Conservation (phyloP, 805 yeast genomes). For the Brettanomyces naardenensis region DNA sequence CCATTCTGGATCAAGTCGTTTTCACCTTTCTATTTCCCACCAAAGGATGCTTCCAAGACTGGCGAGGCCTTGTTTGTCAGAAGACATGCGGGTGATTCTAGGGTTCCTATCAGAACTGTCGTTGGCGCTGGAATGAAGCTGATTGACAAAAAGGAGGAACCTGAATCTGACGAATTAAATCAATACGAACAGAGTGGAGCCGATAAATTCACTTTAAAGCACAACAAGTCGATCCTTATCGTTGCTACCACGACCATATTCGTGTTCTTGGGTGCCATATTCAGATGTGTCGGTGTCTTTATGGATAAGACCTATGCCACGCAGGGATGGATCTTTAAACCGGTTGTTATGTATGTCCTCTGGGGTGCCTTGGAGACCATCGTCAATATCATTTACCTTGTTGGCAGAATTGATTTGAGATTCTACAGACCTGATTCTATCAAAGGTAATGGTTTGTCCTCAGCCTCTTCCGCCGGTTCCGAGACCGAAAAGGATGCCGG, state of each 20-base stretch:
- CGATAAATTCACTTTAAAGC: slow-evolving; percentile 29
- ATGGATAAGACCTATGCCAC: slow-evolving; percentile 22
- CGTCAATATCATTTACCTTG: slow-evolving; percentile 46
- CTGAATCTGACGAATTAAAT: slow-evolving; percentile 13
- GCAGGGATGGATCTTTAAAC: slow-evolving; percentile 38
- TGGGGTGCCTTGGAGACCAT: slow-evolving; percentile 64
- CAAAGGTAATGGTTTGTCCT: background rate
- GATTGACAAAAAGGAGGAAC: slow-evolving; percentile 5
- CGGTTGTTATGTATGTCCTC: slow-evolving; percentile 55
- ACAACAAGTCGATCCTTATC: slow-evolving; percentile 42
- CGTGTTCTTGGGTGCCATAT: slow-evolving; percentile 42
- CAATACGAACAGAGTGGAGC: slow-evolving; percentile 16
- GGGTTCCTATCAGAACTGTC: slow-evolving; percentile 20
- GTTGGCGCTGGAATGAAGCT: slow-evolving; percentile 19
- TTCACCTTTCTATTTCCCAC: slow-evolving; percentile 49
- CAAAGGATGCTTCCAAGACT: slow-evolving; percentile 37
- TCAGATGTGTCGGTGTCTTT: slow-evolving; percentile 43
- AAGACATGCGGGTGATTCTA: slow-evolving; percentile 11
- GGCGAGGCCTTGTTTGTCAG: slow-evolving; percentile 18
- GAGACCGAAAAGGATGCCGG: background rate
- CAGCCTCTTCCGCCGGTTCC: background rate
- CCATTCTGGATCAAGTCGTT: slow-evolving; percentile 77
- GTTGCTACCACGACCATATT: slow-evolving; percentile 39
- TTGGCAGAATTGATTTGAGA: slow-evolving; percentile 65
- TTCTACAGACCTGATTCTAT: slow-evolving; percentile 65